Conservation (phyloP, 306 rosid genomes). For the Quillaja saponaria region DNA sequence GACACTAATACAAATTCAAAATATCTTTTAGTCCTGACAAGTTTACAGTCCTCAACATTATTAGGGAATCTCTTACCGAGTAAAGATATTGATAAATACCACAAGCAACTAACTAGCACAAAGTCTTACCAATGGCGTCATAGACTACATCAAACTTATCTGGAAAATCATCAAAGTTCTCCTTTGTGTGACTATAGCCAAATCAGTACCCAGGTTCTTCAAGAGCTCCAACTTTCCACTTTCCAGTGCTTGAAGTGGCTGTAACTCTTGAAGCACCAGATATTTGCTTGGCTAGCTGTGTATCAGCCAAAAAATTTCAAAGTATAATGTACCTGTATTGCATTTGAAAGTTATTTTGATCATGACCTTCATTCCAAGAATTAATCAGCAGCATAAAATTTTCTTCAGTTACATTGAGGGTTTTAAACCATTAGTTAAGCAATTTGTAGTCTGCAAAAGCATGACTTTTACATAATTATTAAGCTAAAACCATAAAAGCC, state of each 20-base stretch:
- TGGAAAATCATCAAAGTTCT: slow-evolving; percentile 75
- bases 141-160: slow-evolving; percentile 87
- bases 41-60: background rate
- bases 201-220: slow-evolving; percentile 88
- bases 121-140: slow-evolving; percentile 79
- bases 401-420: no score
- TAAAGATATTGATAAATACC: background rate
- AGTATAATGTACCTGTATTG: background rate
- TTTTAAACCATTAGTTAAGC: no score
- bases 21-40: no score
- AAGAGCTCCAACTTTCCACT: slow-evolving; percentile 67
- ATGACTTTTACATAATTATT: no score
- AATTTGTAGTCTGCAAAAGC: no score
- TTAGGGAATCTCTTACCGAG: slow-evolving; percentile 16
- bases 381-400: no score
- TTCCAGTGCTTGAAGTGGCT: slow-evolving; percentile 83
- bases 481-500: no score
- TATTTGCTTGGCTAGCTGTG: slow-evolving; percentile 85
- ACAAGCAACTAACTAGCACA: background rate
- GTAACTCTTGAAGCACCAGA: slow-evolving; percentile 90
- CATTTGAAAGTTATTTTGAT: no score
- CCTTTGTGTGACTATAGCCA: slow-evolving; percentile 85
- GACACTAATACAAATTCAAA: no score
- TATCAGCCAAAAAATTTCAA: background rate
- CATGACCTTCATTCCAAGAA: no score